Conservation (phyloP, 2,329 filamentous ascomycete species). For the Basipetospora chlamydospora region DNA sequence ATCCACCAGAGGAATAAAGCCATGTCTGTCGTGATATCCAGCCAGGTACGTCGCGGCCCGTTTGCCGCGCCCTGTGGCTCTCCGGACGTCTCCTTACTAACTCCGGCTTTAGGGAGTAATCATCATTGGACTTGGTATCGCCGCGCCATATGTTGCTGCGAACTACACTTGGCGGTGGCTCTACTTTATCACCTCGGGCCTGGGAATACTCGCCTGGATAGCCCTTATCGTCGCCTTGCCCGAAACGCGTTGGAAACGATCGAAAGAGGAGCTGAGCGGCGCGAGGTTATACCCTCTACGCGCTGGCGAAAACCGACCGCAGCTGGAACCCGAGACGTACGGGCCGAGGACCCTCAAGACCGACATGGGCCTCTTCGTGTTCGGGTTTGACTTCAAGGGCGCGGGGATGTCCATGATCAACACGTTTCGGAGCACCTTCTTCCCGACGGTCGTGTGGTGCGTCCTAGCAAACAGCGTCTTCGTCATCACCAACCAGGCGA, state of each 20-base stretch:
- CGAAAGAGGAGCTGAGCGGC: constrained; percentile 16
- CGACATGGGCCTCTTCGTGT: constrained; percentile 18
- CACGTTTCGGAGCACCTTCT: constrained; percentile 17
- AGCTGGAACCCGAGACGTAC: constrained; percentile 14
- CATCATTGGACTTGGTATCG: constrained; percentile 15
- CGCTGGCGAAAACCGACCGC: constrained; percentile 14
- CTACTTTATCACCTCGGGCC: constrained; percentile 18
- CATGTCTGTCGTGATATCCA: constrained; percentile 16
- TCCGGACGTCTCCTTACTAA: no score
- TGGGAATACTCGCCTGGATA: constrained; percentile 19
- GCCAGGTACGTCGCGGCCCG: constrained; percentile 8
- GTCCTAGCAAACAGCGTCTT: constrained; percentile 16
- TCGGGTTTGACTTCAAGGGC: constrained; percentile 13
- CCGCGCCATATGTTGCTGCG: constrained; percentile 16
- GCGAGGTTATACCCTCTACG: constrained; percentile 12
- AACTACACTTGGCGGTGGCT: constrained; percentile 19
- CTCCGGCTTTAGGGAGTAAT: constrained; percentile 13
- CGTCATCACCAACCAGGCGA: constrained; percentile 15
- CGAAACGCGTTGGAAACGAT: constrained; percentile 19
- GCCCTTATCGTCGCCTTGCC: constrained; percentile 17
- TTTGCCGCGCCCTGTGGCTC: no score
- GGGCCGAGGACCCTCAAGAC: constrained; percentile 15
- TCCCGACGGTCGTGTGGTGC: constrained; percentile 19
- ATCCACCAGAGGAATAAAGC: constrained; percentile 22
- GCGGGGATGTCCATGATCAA: constrained; percentile 14